These are phyloP conservation scores for Diplodia corticola DNA, from an alignment of 2,329 filamentous ascomycete genomes.

Conservation along the genomic window DNA sequence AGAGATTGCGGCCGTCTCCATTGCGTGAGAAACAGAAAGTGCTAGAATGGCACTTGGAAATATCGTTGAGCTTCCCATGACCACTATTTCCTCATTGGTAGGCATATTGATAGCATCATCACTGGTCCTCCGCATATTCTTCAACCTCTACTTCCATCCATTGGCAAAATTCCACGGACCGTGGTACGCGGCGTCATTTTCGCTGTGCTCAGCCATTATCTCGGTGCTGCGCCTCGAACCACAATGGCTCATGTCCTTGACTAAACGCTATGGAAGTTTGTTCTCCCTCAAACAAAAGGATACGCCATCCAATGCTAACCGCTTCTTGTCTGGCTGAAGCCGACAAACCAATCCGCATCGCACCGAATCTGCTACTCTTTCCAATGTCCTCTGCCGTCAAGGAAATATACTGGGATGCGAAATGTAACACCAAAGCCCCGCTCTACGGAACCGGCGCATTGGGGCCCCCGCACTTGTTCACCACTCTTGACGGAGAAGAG, in stretches of 20 bases:
- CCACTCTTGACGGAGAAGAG: conserved; percentile 36
- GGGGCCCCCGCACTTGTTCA: conserved; percentile 40
- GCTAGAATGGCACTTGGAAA: neutral
- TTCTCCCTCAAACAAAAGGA: conserved; percentile 13
- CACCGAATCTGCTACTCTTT: conserved; percentile 42
- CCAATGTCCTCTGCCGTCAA: conserved; percentile 38
- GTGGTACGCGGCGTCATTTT: conserved; percentile 14
- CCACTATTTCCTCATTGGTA: neutral
- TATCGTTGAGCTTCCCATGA: neutral
- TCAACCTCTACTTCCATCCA: conserved; percentile 15
- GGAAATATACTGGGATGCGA: conserved; percentile 45
- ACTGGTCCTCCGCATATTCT: neutral
- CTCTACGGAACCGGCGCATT: conserved; percentile 41
- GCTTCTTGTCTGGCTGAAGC: conserved; percentile 22
- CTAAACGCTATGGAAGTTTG: conserved; percentile 32
- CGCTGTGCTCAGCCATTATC: conserved; percentile 27
- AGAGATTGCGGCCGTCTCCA: neutral
- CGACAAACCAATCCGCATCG: conserved; percentile 41
- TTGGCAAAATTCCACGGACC: conserved; percentile 12
- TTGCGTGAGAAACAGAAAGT: neutral
- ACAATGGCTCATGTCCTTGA: conserved; percentile 33
- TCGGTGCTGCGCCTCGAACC: conserved; percentile 33
- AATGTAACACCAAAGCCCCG: conserved; percentile 38
- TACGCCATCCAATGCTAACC: neutral
- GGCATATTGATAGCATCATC: neutral